Percentiles rank a stretch among this genome's conserved stretches.
Conservation (phyloP, 2,329 filamentous ascomycete species). For the Lecanicillium sp. region DNA sequence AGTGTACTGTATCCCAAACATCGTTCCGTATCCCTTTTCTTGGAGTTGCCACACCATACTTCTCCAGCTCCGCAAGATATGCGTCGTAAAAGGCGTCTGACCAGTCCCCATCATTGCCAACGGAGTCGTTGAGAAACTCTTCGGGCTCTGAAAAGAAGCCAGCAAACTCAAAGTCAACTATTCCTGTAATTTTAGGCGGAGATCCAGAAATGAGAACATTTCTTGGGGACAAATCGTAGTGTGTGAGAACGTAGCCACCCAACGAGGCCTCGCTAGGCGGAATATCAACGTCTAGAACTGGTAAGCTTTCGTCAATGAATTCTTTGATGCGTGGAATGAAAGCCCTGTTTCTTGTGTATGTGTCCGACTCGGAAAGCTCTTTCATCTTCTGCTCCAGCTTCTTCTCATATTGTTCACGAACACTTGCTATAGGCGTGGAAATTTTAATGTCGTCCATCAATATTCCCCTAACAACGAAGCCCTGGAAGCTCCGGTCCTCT, state of each 20-base stretch:
- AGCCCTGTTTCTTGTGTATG: slow-evolving; percentile 5
- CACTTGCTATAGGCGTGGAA: slow-evolving; percentile 9
- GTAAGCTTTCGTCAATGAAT: slow-evolving; percentile 7
- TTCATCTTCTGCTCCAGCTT: slow-evolving; percentile 9
- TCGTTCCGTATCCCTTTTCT: neutral
- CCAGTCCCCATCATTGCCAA: slow-evolving; percentile 8
- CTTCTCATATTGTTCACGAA: slow-evolving; percentile 9
- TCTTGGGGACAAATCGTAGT: slow-evolving; percentile 16
- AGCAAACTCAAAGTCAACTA: slow-evolving; percentile 17
- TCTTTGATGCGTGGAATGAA: neutral
- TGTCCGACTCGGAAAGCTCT: slow-evolving; percentile 3
- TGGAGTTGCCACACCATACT: slow-evolving; percentile 2
- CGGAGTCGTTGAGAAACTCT: slow-evolving; percentile 12
- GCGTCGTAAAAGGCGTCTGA: neutral
- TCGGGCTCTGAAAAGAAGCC: slow-evolving; percentile 15
- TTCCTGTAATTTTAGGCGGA: slow-evolving; percentile 12
- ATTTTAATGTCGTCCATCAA: slow-evolving; percentile 9
- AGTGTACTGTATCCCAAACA: slow-evolving; percentile 2
- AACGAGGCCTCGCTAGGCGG: neutral
- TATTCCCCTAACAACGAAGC: slow-evolving; percentile 5
- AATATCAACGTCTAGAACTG: slow-evolving; percentile 6
- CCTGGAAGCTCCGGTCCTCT: neutral
- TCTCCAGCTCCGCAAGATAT: slow-evolving; percentile 4
- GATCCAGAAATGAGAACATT: slow-evolving; percentile 13
- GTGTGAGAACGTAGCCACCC: slow-evolving; percentile 12